Base-by-base conservation (phyloP, 495 filamentous ascomycete species). In the Geopyxis carbonaria region DNA sequence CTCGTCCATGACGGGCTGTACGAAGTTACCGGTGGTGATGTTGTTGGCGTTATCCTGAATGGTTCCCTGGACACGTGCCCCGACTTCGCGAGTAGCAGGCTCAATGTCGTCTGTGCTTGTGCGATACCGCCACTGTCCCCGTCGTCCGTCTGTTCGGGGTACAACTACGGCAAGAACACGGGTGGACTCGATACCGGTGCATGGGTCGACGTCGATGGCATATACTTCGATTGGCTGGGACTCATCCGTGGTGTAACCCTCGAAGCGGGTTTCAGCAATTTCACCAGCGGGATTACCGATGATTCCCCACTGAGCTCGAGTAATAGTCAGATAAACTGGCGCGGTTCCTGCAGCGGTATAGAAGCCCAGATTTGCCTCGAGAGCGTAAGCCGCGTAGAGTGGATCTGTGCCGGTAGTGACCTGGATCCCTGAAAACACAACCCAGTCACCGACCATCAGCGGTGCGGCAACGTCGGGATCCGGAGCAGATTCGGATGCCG, bases 151-250 rank as follows among this genome's bases (percentile, higher is more conserved):
- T 4, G 32, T 1, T 14, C 40, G 27, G 4, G 44, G 44, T 3
- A 43, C 38, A 24, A 46, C 44, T 5, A 44, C 20, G 4, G 30
- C 40, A 0, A 46, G 32, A 4, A 46, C 15, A 32, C 44, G 44
- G 25, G 36, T 22, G 6, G 40, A 43, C 15, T 33, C 25, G 16
- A 39, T 23, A 15, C 45, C 45, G 20, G 45, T 45, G 15, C 45
- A 47, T 9, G 45, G 45, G 14, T 47, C 42, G 22, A 47, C 42
- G 18, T 45, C 41, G 10, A 47, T 28, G 11, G 45, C 45, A n/a
- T 31, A 45, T 8, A 45, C 45, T 16, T 37, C 34, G 20, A 45
- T 18, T 5, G 30, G 28, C 21, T 43, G 39, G 11, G 45, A 36
- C 23, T 45, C 15, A 15, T 45, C 45, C 21, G 45, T 45, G 34